phyloP scores from a whole-genome alignment of 352 stramenopile genomes.

The Plasmopara muralis region DNA sequence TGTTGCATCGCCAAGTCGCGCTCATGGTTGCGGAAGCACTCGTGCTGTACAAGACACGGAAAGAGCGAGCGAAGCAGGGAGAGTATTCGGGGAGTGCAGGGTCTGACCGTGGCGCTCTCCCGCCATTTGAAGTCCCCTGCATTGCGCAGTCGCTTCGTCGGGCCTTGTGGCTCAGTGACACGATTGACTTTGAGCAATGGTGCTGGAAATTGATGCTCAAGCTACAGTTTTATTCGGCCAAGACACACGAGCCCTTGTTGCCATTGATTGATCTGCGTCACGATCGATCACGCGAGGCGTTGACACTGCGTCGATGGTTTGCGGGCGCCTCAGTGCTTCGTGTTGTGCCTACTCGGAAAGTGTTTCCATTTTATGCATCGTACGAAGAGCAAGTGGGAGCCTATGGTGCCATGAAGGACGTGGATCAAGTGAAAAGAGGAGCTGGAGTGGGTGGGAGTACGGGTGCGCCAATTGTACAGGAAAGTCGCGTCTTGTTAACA shows the following conservation, averaged over 20 bases:
- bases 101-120: slow-evolving; percentile 34
- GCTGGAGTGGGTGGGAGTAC: slow-evolving; percentile 18
- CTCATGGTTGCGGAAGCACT: slow-evolving; percentile 74
- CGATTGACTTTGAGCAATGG: slow-evolving; percentile 77
- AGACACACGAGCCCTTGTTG: slow-evolving; percentile 57
- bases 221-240: slow-evolving; percentile 73
- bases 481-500: slow-evolving; percentile 23
- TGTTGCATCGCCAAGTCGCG: slow-evolving; percentile 70
- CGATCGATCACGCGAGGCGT: slow-evolving; percentile 63
- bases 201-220: slow-evolving; percentile 83
- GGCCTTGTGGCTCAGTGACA: slow-evolving; percentile 53
- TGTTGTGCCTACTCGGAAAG: slow-evolving; percentile 26
- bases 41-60: slow-evolving; percentile 56
- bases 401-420: slow-evolving; percentile 7
- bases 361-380: slow-evolving; percentile 54
- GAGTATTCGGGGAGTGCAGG: slow-evolving; percentile 2
- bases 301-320: slow-evolving; percentile 77
- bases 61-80: slow-evolving; percentile 31
- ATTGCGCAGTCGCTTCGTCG: slow-evolving; percentile 74
- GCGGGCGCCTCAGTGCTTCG: slow-evolving; percentile 26
- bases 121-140: slow-evolving; percentile 44
- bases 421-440: neutral
- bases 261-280: slow-evolving; percentile 64
- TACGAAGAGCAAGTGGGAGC: slow-evolving; percentile 32
- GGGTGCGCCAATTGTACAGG: slow-evolving; percentile 34